Evolutionary conservation across 192 early-diverging fungal genomes (phyloP).

Genomic region (Coemansia sp.): DNA sequence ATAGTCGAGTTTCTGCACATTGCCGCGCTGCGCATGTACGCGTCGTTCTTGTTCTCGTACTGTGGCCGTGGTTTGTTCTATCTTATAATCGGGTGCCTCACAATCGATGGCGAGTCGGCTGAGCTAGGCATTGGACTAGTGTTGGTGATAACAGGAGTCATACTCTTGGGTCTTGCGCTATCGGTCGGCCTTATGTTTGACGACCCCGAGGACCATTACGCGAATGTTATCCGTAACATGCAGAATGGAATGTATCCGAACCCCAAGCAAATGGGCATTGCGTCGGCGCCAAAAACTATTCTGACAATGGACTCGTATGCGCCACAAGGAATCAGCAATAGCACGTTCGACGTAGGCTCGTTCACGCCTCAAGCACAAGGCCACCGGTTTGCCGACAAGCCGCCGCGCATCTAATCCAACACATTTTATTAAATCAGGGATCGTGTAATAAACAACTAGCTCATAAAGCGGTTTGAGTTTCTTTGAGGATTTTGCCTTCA

Average conservation of each 20-base stretch:
- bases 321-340: constrained; percentile 23
- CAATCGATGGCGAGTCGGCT: constrained; percentile 13
- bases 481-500: constrained; percentile 50
- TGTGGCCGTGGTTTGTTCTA: constrained; percentile 46
- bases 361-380: constrained; percentile 2
- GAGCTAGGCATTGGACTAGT: constrained; percentile 33
- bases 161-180: constrained; percentile 21
- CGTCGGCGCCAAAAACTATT: constrained; percentile 14
- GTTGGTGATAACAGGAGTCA: constrained; percentile 10
- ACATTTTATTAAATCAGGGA: not conserved
- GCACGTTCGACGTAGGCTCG: constrained; percentile 17
- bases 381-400: constrained; percentile 14
- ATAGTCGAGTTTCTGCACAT: constrained; percentile 35
- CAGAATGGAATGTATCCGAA: constrained; percentile 24
- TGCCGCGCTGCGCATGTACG: constrained; percentile 41
- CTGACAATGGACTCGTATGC: constrained; percentile 16
- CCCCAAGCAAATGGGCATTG: constrained; percentile 11
- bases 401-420: constrained; percentile 11
- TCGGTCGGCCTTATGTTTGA: constrained; percentile 19
- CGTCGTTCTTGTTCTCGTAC: constrained; percentile 43
- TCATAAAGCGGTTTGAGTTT: constrained; percentile 13
- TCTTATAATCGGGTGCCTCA: constrained; percentile 28
- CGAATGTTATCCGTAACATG: constrained; percentile 25
- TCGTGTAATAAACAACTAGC: constrained; percentile 4
- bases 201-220: constrained; percentile 45